Percentiles rank a stretch among this genome's conserved stretches.
These are phyloP conservation scores for Blastobotrys proliferans DNA, from an alignment of 1,139 yeast species.

Conservation along the genomic window DNA sequence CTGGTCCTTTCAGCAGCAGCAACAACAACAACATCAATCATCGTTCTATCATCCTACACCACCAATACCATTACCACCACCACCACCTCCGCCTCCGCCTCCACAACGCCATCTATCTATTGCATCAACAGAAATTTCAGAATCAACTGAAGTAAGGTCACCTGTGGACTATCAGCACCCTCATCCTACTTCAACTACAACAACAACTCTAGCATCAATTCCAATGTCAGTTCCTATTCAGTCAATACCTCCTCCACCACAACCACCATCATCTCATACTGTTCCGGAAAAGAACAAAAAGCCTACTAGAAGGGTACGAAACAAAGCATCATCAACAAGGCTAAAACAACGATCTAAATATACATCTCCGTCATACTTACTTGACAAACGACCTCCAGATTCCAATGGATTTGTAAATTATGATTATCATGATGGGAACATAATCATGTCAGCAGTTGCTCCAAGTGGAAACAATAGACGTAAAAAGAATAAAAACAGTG, in stretches of 20 bases:
- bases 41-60: not conserved
- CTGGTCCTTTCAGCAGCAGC: not conserved
- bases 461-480: slow-evolving; percentile 22
- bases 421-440: slow-evolving; percentile 21
- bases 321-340: slow-evolving; percentile 8
- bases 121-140: slow-evolving; percentile 5
- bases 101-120: not conserved
- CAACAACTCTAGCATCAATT: slow-evolving; percentile 4
- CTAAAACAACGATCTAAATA: slow-evolving; percentile 10
- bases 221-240: slow-evolving; percentile 1
- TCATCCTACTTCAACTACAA: not conserved
- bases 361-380: slow-evolving; percentile 16
- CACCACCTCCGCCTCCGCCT: not conserved
- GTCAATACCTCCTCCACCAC: not conserved
- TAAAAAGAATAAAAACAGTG: too few species aligned
- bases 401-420: slow-evolving; percentile 24
- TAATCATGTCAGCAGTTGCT: slow-evolving; percentile 26
- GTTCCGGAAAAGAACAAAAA: not conserved
- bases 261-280: not conserved
- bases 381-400: slow-evolving; percentile 21
- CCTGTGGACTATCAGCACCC: not conserved
- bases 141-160: not conserved
- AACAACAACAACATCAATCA: not conserved
- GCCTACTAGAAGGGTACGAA: slow-evolving; percentile 4
- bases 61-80: slow-evolving; percentile 1